phyloP scores from a whole-genome alignment of 345 rosid genomes.

The Ceriops zippeliana region DNA sequence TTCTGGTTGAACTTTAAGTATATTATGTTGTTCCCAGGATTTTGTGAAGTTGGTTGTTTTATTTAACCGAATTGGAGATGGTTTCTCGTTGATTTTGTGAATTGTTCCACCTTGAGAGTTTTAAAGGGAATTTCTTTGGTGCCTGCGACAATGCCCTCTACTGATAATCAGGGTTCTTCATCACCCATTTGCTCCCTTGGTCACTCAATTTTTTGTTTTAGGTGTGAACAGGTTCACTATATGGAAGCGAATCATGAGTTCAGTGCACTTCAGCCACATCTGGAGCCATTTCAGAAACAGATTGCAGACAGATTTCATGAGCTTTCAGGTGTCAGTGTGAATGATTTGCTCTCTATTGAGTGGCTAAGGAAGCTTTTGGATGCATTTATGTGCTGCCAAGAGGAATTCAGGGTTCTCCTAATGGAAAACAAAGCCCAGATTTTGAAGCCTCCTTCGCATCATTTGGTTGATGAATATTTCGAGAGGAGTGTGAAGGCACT shows the following conservation, averaged over 20 bases:
- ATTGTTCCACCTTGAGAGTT: not conserved
- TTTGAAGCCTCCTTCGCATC: slow-evolving; percentile 38
- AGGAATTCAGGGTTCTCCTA: slow-evolving; percentile 35
- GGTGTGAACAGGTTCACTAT: slow-evolving; percentile 25
- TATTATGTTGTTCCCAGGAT: too few species aligned
- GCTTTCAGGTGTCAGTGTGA: slow-evolving; percentile 25
- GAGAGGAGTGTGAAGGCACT: slow-evolving; percentile 82
- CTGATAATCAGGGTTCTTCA: slow-evolving; percentile 17
- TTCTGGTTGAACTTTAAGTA: too few species aligned
- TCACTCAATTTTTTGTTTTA: slow-evolving; percentile 26
- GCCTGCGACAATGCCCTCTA: slow-evolving; percentile 12
- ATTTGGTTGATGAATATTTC: slow-evolving; percentile 48
- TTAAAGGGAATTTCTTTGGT: not conserved
- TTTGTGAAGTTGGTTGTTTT: too few species aligned
- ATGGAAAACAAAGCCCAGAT: slow-evolving; percentile 20
- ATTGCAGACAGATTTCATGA: slow-evolving; percentile 30
- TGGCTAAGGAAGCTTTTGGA: slow-evolving; percentile 47
- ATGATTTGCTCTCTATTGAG: slow-evolving; percentile 38
- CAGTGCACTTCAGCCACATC: slow-evolving; percentile 14
- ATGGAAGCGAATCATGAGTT: slow-evolving; percentile 16
- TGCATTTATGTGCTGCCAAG: slow-evolving; percentile 36
- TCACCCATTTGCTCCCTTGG: slow-evolving; percentile 20
- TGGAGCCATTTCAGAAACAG: slow-evolving; percentile 34
- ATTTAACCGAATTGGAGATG: not conserved
- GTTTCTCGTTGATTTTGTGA: not conserved